These are phyloP conservation scores for Exophiala sp. DNA, from an alignment of 2,329 filamentous ascomycete genomes.

Conservation along the genomic window DNA sequence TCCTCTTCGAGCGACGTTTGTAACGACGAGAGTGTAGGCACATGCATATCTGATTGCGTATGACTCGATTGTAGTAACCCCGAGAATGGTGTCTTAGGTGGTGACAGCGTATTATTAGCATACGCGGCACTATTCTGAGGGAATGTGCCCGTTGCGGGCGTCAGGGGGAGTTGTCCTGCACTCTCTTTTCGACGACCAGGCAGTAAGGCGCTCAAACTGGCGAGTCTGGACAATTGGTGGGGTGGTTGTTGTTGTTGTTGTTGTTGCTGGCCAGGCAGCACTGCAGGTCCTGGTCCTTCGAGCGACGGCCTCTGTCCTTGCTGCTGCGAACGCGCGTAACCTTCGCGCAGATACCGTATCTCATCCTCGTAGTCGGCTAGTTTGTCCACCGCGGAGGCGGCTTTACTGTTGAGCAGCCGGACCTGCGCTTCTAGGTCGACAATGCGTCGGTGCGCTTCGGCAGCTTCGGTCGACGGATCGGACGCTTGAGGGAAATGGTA, in stretches of 20 bases:
- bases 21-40: constrained; percentile 42
- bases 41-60: constrained; percentile 10
- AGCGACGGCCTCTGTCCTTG: constrained; percentile 12
- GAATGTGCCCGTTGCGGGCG: constrained; percentile 41
- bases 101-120: constrained; percentile 22
- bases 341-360: constrained; percentile 48
- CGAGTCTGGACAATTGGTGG: constrained; percentile 26
- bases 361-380: constrained; percentile 64
- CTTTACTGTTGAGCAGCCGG: constrained; percentile 50
- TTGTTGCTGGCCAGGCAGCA: constrained; percentile 4
- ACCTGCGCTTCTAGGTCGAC: constrained; percentile 56
- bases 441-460: constrained; percentile 40
- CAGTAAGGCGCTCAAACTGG: constrained; percentile 28
- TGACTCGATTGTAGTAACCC: constrained; percentile 20
- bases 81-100: constrained; percentile 27
- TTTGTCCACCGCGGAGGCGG: constrained; percentile 52
- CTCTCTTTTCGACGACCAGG: constrained; percentile 27
- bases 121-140: constrained; percentile 24
- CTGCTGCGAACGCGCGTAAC: constrained; percentile 16
- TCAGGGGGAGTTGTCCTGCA: constrained; percentile 28
- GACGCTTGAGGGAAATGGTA: constrained; percentile 30
- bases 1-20: constrained; percentile 55
- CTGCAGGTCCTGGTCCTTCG: constrained; percentile 9
- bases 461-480: constrained; percentile 26
- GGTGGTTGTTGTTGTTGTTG: constrained; percentile 22